Percentiles rank a stretch among this genome's conserved stretches.
These are phyloP conservation scores for Rostrohypoxylon terebratum DNA, from an alignment of 495 filamentous ascomycete genomes.

Conservation along the genomic window DNA sequence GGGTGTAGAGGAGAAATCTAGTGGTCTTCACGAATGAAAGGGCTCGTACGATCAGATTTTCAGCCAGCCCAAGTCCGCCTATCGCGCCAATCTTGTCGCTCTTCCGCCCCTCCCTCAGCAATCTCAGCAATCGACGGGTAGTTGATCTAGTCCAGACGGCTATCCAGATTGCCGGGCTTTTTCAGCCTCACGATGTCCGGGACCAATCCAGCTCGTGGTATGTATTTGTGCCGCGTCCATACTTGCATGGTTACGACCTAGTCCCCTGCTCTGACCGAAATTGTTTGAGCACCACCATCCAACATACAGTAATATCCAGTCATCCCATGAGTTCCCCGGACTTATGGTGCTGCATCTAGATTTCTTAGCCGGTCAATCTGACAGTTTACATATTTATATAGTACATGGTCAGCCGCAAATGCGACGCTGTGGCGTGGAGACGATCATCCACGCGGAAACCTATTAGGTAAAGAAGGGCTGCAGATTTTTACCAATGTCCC, in stretches of 20 bases:
- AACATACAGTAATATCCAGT: constrained; percentile 9
- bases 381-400: constrained; percentile 7
- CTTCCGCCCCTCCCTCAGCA: constrained; percentile 2
- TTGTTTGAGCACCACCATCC: constrained; percentile 7
- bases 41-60: constrained; percentile 7
- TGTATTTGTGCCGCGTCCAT: not conserved
- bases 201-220: constrained; percentile 2
- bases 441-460: not conserved
- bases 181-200: constrained; percentile 34
- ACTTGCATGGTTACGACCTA: not conserved
- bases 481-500: constrained; percentile 20
- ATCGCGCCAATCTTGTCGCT: constrained; percentile 4
- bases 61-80: constrained; percentile 28
- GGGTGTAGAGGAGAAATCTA: not conserved
- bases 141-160: constrained; percentile 1
- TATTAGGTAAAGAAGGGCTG: constrained; percentile 10
- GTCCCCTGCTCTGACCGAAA: not conserved
- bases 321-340: constrained; percentile 1
- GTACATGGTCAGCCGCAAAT: constrained; percentile 42
- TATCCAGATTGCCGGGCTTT: constrained; percentile 10
- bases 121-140: not conserved
- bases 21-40: constrained; percentile 5
- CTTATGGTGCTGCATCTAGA: constrained; percentile 27
- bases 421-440: constrained; percentile 38
- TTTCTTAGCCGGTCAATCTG: constrained; percentile 29